Evolutionary conservation across 1,284 basidiomycete species (phyloP).

Genomic region (Pseudozyma hubeiensis): DNA sequence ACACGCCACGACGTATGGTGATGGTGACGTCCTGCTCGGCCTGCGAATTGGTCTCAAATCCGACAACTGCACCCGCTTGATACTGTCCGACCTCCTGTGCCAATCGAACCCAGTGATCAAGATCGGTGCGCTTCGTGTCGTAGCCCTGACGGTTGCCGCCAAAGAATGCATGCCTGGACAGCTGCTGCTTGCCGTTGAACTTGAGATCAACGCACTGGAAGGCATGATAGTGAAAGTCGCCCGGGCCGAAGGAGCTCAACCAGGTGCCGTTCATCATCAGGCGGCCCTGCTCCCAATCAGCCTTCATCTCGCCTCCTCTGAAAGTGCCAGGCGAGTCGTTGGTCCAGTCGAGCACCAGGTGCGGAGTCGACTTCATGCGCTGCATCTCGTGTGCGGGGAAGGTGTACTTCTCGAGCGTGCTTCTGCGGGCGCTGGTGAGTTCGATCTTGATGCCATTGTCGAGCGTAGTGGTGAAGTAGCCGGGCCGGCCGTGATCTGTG

Average conservation of each 20-base stretch:
- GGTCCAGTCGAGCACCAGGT: constrained; percentile 60
- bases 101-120: constrained; percentile 42
- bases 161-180: constrained; percentile 54
- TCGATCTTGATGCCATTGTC: constrained; percentile 61
- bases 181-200: constrained; percentile 45
- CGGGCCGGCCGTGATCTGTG: constrained; percentile 51
- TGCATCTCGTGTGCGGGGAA: constrained; percentile 42
- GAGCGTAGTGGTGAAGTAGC: constrained; percentile 59
- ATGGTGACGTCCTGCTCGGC: constrained; percentile 31
- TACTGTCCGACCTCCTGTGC: constrained; percentile 47
- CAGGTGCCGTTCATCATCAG: constrained; percentile 57
- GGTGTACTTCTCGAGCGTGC: constrained; percentile 58
- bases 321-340: constrained; percentile 60
- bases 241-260: constrained; percentile 49
- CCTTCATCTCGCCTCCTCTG: constrained; percentile 45
- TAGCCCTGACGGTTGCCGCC: constrained; percentile 52
- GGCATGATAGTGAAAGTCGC: constrained; percentile 45
- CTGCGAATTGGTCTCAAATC: constrained; percentile 17
- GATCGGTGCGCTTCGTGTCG: constrained; percentile 48
- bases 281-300: constrained; percentile 42
- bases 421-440: constrained; percentile 50
- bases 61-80: constrained; percentile 56
- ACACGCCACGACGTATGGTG: constrained; percentile 52
- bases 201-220: constrained; percentile 57
- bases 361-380: constrained; percentile 31